Evolutionary conservation across 2,329 filamentous ascomycete genomes (phyloP), one percentile per base, ranked within the genome.

Genomic region (Talaromyces sp.): DNA sequence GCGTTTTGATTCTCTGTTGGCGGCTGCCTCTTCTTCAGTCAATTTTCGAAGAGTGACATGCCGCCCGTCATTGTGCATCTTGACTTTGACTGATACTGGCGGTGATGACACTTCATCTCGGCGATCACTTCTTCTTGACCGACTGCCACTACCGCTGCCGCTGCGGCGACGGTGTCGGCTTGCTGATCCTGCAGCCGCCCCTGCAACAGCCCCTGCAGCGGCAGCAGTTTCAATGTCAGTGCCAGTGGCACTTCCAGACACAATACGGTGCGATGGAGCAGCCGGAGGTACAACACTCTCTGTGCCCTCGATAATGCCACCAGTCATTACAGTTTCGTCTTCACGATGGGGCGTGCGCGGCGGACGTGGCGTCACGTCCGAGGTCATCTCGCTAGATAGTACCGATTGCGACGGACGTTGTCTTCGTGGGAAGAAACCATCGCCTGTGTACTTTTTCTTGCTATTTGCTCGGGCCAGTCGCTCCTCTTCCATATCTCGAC

Each of bases 391-490:
- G 25, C 73, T 79, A 36, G 75, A 76, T 25, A 74, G 73, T 61
- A 74, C 75, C 15, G 76, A 75, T 49, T 71, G 73, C 2, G 75
- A 70, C 45, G 72, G 67, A 68, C 75, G 70, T 65, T 72, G 67
- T 67, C 68, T 67, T 67, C 72, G 74, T 31, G 75, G 76, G 56
- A 74, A 74, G 58, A 71, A 73, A 1, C 89, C 89, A 73, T 93
- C 91, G 31, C 87, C 90, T 2, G 90, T 92, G 67, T 86, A 92
- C 70, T 88, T 86, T n/a, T 84, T 82, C 36, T 84, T 84, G 40
- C 85, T 86, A 66, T 84, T 82, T 63, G 78, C 78, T 70, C 85
- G 80, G 58, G 81, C 80, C 31, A 85, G 70, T 27, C 80, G 79
- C 70, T 87, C 85, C 58, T 86, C 78, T 68, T 84, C 84, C 27